Conservation (phyloP, 768 basidiomycete species). For the Lanmaoa pseudosensibilis region DNA sequence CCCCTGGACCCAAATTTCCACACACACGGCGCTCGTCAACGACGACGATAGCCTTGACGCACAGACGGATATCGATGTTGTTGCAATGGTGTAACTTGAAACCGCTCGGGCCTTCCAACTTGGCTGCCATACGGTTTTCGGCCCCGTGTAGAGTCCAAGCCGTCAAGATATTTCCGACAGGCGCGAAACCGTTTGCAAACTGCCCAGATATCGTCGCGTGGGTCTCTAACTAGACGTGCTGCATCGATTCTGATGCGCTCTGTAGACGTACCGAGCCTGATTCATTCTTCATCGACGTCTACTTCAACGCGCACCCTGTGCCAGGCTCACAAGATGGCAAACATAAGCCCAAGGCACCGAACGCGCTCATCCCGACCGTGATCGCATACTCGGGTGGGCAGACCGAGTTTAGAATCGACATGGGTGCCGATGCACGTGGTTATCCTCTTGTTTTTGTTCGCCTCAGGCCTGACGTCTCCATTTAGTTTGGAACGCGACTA, state of each 20-base stretch:
- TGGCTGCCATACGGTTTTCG: conserved; percentile 73
- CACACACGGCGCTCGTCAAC: no score
- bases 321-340: conserved; percentile 43
- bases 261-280: conserved; percentile 70
- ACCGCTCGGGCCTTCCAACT: conserved; percentile 53
- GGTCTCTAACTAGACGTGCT: conserved; percentile 23
- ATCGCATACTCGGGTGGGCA: conserved; percentile 72
- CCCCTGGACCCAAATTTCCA: no score
- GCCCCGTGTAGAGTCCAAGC: conserved; percentile 66
- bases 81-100: conserved; percentile 68
- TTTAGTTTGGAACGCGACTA: conserved; percentile 71
- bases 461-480: conserved; percentile 2
- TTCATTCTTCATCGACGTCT: conserved; percentile 72
- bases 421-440: conserved; percentile 64
- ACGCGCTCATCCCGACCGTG: conserved; percentile 69
- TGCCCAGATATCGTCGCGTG: conserved; percentile 65
- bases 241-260: conserved; percentile 2
- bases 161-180: conserved; percentile 69
- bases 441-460: background rate
- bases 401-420: conserved; percentile 64
- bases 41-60: background rate
- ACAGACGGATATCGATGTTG: conserved; percentile 38
- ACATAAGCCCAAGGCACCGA: conserved; percentile 62
- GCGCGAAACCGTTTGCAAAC: conserved; percentile 58
- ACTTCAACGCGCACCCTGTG: conserved; percentile 68